Base-by-base conservation (phyloP, 352 stramenopile genomes). In the Chrysophaeum taylorii region DNA sequence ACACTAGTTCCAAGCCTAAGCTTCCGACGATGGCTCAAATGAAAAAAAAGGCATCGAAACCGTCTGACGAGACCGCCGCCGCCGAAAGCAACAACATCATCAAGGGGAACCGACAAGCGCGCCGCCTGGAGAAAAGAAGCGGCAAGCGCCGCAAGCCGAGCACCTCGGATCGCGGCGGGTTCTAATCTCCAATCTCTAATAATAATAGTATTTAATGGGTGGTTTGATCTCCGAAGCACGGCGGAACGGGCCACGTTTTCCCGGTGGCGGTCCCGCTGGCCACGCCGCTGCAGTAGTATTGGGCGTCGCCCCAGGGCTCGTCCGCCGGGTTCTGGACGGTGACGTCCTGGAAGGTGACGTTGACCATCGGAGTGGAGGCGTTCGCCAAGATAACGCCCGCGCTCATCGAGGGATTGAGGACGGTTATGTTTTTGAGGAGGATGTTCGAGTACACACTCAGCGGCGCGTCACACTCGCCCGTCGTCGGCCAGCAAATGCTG, bases 341-440 rank as follows among this genome's bases (percentile, higher is more conserved):
- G 2, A 80, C 75, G 45, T 81, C 60, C 27, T 81, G 61, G 63
- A 80, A 80, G 27, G 73, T 75, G 21, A 80, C 25, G 33, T 70
- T 36, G 14, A 39, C 38, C 33, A 81, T 81, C 14, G 76, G 76
- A 27, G 41, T 70, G 29, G 38, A 33, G n/a, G 33, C 36, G 31
- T 79, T 76, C 0, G 68, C 76, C 27, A 82, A 67, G 2, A 81
- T 45, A 25, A 81, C 72, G 15, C 76, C 76, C 37, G 75, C 52
- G 25, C 38, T 72, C 29, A 33, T 62, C n/a, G 64, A 21, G 18
- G 76, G 75, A 27, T 77, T 76, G 25, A 35, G 41, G 54, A 70
- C 42, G 35, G 64, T 70, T 64, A 70, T 70, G 60, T 81, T 79
- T 2, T 48, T 16, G n/a, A 81, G 57, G 14, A 48, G 29, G n/a